A percentile compares a stretch with the other conserved stretches of the same genome.
Conservation (phyloP, 1,284 basidiomycete species). For the Golubevia pallescens region DNA sequence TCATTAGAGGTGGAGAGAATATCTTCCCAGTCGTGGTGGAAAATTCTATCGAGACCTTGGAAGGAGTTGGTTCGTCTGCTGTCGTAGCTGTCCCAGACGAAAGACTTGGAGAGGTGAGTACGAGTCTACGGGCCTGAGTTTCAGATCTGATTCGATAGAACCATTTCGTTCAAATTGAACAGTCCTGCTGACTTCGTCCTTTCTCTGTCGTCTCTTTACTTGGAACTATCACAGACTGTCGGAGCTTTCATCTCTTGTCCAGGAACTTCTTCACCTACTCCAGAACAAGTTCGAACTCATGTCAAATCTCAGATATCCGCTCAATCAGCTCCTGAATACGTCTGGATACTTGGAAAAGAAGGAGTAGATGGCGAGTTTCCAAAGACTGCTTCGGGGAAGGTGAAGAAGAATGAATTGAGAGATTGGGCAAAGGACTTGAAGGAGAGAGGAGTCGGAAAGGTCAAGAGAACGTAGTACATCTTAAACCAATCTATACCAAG, state of each 20-base stretch:
- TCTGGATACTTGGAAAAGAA: slow-evolving; percentile 80
- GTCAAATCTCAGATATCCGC: slow-evolving; percentile 36
- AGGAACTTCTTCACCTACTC: not conserved
- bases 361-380: slow-evolving; percentile 72
- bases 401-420: slow-evolving; percentile 77
- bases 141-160: slow-evolving; percentile 67
- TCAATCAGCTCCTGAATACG: slow-evolving; percentile 73
- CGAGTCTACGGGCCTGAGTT: not conserved
- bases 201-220: too few species aligned
- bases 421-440: too few species aligned
- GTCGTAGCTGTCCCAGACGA: slow-evolving; percentile 76
- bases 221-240: slow-evolving; percentile 30
- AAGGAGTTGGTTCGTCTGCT: slow-evolving; percentile 75
- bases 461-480: too few species aligned
- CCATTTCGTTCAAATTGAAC: slow-evolving; percentile 63
- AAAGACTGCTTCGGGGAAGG: slow-evolving; percentile 85
- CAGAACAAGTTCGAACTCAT: slow-evolving; percentile 68
- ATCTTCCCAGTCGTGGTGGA: slow-evolving; percentile 85
- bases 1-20: slow-evolving; percentile 88
- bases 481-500: too few species aligned
- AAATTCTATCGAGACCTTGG: slow-evolving; percentile 74
- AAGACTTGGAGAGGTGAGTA: slow-evolving; percentile 55
- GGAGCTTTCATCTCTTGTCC: slow-evolving; percentile 40
- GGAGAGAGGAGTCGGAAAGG: too few species aligned
- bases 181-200: too few species aligned